Evolutionary conservation across 2,329 filamentous ascomycete genomes (phyloP).

Genomic region (Atkinsonella hypoxylon): DNA sequence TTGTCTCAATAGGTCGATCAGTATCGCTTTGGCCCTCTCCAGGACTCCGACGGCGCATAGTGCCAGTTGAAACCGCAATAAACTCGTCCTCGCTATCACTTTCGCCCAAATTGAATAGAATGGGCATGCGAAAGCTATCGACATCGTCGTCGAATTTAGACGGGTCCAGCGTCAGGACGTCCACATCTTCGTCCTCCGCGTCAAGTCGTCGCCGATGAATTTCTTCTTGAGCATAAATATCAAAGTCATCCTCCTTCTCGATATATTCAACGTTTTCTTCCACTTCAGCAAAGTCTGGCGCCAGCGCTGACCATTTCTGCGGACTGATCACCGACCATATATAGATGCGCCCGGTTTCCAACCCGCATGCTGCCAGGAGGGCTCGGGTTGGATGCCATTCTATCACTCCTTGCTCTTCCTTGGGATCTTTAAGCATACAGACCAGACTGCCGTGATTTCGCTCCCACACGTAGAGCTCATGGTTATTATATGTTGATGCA

Average conservation of each 20-base stretch:
- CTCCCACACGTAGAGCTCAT: conserved; percentile 98
- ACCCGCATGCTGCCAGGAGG: conserved; percentile 77
- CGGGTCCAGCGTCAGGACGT: conserved; percentile 69
- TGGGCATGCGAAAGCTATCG: conserved; percentile 75
- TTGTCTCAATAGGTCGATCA: conserved; percentile 37
- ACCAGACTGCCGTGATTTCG: conserved; percentile 84
- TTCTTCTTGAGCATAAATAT: conserved; percentile 91
- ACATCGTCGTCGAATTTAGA: conserved; percentile 48
- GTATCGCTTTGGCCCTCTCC: conserved; percentile 56
- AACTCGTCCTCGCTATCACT: conserved; percentile 94
- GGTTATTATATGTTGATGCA: conserved; percentile 94
- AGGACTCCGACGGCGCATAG: conserved; percentile 76
- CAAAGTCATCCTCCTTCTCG: conserved; percentile 93
- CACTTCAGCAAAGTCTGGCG: conserved; percentile 92
- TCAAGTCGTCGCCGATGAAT: conserved; percentile 84
- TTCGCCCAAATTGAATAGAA: conserved; percentile 83
- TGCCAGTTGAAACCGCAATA: conserved; percentile 56
- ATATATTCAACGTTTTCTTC: conserved; percentile 98
- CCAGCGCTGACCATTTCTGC: conserved; percentile 93
- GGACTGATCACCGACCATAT: conserved; percentile 93
- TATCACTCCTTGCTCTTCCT: conserved; percentile 90
- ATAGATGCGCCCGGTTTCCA: conserved; percentile 88
- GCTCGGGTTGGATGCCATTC: conserved; percentile 93
- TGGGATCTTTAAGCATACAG: conserved; percentile 92
- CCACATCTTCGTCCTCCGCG: conserved; percentile 84